phyloP scores from a whole-genome alignment of 2,329 filamentous ascomycete genomes.

The Apiospora pterosperma region DNA sequence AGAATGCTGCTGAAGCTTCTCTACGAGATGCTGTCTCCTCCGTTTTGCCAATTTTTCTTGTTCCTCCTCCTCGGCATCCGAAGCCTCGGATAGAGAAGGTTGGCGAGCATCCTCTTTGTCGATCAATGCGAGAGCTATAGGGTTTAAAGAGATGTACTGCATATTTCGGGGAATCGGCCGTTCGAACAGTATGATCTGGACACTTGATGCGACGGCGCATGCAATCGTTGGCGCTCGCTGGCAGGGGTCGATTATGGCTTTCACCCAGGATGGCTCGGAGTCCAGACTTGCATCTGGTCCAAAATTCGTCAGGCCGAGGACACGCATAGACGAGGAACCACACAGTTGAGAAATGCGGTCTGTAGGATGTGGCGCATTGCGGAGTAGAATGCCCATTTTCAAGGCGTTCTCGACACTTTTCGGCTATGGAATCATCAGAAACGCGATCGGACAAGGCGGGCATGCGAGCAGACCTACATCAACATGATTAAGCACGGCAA shows the following conservation, averaged over 20 bases:
- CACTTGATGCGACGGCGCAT: slow-evolving; percentile 66
- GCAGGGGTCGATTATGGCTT: slow-evolving; percentile 51
- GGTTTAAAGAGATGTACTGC: slow-evolving; percentile 92
- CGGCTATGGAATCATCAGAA: slow-evolving; percentile 41
- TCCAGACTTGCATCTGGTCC: slow-evolving; percentile 33
- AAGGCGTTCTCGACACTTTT: slow-evolving; percentile 85
- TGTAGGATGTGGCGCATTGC: slow-evolving; percentile 76
- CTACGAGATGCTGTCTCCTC: slow-evolving; percentile 64
- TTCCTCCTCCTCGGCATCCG: slow-evolving; percentile 70
- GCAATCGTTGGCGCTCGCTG: slow-evolving; percentile 66
- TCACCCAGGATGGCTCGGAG: slow-evolving; percentile 68
- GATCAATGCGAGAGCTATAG: slow-evolving; percentile 81
- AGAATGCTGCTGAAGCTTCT: slow-evolving; percentile 86
- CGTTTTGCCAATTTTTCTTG: slow-evolving; percentile 57
- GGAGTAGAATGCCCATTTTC: slow-evolving; percentile 76
- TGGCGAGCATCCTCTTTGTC: slow-evolving; percentile 55
- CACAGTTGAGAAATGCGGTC: slow-evolving; percentile 81
- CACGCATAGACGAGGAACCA: slow-evolving; percentile 76
- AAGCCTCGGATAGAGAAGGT: slow-evolving; percentile 37
- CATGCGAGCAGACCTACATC: slow-evolving; percentile 59
- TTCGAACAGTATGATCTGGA: slow-evolving; percentile 88
- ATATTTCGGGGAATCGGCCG: slow-evolving; percentile 80
- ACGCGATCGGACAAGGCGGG: slow-evolving; percentile 12
- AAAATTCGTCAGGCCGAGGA: slow-evolving; percentile 79
- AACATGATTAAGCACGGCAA: slow-evolving; percentile 85